Conservation (phyloP, 805 yeast genomes). For the Groenewaldozyma tartarivorans region DNA sequence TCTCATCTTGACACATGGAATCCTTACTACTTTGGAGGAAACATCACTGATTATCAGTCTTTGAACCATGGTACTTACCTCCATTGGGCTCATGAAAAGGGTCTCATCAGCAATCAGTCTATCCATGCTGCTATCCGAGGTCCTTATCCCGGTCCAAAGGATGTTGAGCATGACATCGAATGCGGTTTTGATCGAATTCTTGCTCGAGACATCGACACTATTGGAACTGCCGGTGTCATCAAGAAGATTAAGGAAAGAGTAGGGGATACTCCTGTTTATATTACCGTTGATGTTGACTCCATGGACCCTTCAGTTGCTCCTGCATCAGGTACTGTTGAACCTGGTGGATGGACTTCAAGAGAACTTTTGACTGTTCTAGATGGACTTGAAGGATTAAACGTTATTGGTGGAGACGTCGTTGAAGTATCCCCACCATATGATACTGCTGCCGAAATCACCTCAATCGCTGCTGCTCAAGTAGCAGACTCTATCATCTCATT, state of each 20-base stretch:
- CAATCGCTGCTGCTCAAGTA: conserved; percentile 52
- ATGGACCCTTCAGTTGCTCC: conserved; percentile 46
- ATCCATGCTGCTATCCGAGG: conserved; percentile 58
- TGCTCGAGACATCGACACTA: conserved; percentile 59
- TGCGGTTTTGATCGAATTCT: conserved; percentile 54
- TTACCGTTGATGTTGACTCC: conserved; percentile 38
- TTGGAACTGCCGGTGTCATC: conserved; percentile 49
- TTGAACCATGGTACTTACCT: conserved; percentile 60
- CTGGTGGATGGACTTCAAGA: conserved; percentile 43
- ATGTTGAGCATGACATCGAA: conserved; percentile 45
- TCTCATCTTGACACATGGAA: conserved; percentile 64
- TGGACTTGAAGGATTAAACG: conserved; percentile 46
- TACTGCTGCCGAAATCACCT: conserved; percentile 44
- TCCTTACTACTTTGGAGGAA: conserved; percentile 57
- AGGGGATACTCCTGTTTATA: conserved; percentile 6
- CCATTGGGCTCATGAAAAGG: conserved; percentile 60
- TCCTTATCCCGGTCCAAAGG: conserved; percentile 44
- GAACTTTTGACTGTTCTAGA: conserved; percentile 50
- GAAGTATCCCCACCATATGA: conserved; percentile 63
- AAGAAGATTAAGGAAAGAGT: conserved; percentile 31
- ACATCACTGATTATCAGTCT: conserved; percentile 45
- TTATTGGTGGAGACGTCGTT: conserved; percentile 68
- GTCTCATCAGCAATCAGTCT: conserved; percentile 38
- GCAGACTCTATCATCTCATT: conserved; percentile 29
- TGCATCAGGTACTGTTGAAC: conserved; percentile 45